These are phyloP conservation scores for Sporisorium reilianum DNA, from an alignment of 1,284 basidiomycete genomes.

Conservation along the genomic window DNA sequence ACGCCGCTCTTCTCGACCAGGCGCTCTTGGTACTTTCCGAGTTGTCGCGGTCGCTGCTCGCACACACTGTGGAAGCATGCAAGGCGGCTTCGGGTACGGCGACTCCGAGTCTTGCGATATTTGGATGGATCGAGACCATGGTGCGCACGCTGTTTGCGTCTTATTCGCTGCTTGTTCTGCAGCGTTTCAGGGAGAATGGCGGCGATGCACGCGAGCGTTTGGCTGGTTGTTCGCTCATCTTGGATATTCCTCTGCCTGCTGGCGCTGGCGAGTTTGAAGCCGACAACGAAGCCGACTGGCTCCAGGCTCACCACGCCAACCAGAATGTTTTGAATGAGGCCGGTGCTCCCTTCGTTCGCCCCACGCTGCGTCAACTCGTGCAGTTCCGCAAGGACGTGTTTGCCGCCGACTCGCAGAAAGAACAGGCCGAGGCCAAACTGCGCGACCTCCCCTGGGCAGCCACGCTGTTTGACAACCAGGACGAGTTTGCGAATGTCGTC, in stretches of 20 bases:
- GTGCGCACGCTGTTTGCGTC: conserved; percentile 57
- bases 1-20: conserved; percentile 45
- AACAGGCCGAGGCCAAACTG: conserved; percentile 30
- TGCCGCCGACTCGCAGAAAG: conserved; percentile 2
- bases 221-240: conserved; percentile 49
- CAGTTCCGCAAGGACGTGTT: conserved; percentile 33
- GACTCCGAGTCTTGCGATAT: conserved; percentile 19
- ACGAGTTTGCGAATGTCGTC: conserved; percentile 60
- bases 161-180: conserved; percentile 60
- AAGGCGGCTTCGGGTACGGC: conserved; percentile 12
- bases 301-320: conserved; percentile 27
- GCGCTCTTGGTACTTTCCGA: conserved; percentile 48
- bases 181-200: conserved; percentile 57
- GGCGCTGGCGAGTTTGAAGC: conserved; percentile 61
- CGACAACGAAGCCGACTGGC: conserved; percentile 51
- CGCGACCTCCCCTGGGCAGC: conserved; percentile 36
- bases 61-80: conserved; percentile 16
- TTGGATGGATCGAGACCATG: conserved; percentile 58
- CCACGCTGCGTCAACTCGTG: conserved; percentile 51
- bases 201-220: conserved; percentile 38
- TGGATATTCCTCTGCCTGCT: conserved; percentile 57
- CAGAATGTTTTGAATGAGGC: conserved; percentile 30
- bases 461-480: conserved; percentile 49
- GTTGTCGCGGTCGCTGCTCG: conserved; percentile 38
- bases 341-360: conserved; percentile 21